Evolutionary conservation across 2,329 filamentous ascomycete species (phyloP).

Genomic region (Raffaelea albimanens): DNA sequence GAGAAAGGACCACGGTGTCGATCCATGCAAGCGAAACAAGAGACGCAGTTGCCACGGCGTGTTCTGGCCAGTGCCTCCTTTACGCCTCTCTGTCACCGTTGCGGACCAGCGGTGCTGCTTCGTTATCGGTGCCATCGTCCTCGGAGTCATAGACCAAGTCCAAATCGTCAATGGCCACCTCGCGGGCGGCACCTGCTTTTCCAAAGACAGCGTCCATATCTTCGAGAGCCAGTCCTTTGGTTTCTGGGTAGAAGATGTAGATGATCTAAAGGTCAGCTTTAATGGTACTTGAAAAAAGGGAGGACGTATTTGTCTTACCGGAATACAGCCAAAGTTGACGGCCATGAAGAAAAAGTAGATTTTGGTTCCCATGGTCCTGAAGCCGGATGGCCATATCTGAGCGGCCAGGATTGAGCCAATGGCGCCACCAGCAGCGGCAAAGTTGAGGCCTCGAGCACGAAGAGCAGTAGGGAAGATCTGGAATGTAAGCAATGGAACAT

Average conservation of each 20-base stretch:
- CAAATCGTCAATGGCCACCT: not conserved
- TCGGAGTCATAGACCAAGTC: not conserved
- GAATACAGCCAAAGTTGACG: conserved; percentile 37
- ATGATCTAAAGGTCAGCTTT: conserved; percentile 25
- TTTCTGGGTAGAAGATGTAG: conserved; percentile 33
- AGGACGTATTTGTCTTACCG: no score
- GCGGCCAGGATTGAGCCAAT: conserved; percentile 45
- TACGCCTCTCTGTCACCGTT: not conserved
- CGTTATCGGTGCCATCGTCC: conserved; percentile 5
- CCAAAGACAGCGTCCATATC: conserved; percentile 35
- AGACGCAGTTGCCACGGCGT: not conserved
- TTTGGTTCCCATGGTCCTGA: conserved; percentile 36
- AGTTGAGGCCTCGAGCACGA: conserved; percentile 46
- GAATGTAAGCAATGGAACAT: not conserved
- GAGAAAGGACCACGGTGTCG: no score
- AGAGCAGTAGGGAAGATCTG: conserved; percentile 48
- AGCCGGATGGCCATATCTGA: conserved; percentile 46
- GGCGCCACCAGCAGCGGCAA: conserved; percentile 44
- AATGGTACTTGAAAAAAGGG: no score
- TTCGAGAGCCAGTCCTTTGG: conserved; percentile 30
- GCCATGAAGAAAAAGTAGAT: conserved; percentile 51
- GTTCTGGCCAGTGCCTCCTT: not conserved
- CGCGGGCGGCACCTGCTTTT: not conserved
- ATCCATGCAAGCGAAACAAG: not conserved
- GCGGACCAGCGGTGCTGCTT: not conserved